phyloP scores from a whole-genome alignment of 2,329 filamentous ascomycete genomes.

The Diplodia sapinea region DNA sequence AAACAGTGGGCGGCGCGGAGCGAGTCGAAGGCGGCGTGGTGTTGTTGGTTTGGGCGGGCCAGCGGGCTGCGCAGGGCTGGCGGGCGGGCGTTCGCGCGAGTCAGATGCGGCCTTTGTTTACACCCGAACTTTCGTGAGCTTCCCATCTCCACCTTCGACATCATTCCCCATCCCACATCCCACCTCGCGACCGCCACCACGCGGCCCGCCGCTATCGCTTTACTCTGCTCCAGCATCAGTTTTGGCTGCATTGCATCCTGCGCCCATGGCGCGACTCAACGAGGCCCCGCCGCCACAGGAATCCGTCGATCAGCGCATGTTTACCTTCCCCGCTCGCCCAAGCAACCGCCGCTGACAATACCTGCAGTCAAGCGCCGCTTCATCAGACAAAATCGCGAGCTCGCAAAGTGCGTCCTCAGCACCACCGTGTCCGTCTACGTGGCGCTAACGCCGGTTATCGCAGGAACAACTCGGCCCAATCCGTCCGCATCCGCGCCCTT shows the following conservation, averaged over 20 bases:
- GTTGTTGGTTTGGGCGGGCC: conserved; percentile 12
- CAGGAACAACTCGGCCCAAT: conserved; percentile 77
- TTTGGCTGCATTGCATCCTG: conserved; percentile 33
- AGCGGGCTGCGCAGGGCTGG: conserved; percentile 7
- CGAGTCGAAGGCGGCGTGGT: conserved; percentile 2
- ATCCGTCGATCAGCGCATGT: conserved; percentile 73
- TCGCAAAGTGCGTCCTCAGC: conserved; percentile 60
- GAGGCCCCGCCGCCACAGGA: conserved; percentile 72
- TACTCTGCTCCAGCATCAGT: not conserved
- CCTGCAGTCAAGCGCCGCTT: conserved; percentile 75
- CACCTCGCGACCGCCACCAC: conserved; percentile 4
- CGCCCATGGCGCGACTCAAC: conserved; percentile 80
- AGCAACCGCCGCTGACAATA: conserved; percentile 24
- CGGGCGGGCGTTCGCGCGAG: conserved; percentile 16
- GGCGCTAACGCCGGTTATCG: not conserved
- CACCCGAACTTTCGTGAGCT: conserved; percentile 22
- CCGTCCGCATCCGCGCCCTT: conserved; percentile 75
- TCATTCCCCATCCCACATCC: conserved; percentile 27
- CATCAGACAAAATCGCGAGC: conserved; percentile 81
- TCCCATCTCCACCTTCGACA: conserved; percentile 19
- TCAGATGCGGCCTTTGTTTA: conserved; percentile 24
- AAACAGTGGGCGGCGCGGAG: not conserved
- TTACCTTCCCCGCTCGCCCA: conserved; percentile 17
- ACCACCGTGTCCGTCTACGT: not conserved
- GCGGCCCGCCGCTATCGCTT: conserved; percentile 1